Base-by-base conservation (phyloP, 2,329 filamentous ascomycete genomes). In the Purpureocillium takamizusanense region DNA sequence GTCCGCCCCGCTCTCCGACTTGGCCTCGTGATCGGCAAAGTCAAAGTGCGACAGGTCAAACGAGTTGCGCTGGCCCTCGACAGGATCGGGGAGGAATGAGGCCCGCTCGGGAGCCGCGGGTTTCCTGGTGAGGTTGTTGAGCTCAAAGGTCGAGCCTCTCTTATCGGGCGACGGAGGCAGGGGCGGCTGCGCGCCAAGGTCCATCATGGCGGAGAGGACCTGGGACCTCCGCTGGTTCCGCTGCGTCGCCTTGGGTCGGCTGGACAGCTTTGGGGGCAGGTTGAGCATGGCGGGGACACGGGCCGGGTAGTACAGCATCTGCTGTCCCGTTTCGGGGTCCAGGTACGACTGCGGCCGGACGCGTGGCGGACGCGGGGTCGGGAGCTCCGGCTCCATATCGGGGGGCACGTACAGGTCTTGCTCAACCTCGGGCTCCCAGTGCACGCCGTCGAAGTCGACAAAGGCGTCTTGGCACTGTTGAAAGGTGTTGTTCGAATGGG, bases 291-390 rank as follows among this genome's bases (percentile, higher is more conserved):
- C 81, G 3, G 92, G 92, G 3, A 98, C 92, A 1, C 87, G 89
- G 3, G 92, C 92, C 12, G 92, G 92, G 57, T 98, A 98, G 61
- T 83, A 97, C 9, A 95, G 78, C 86, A 97, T 95, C 49, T 81
- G 70, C 47, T 90, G 78, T 4, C 78, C 82, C 2, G 81, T 81
- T 18, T 72, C 67, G 2, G 77, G 76, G 52, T 81, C 70, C 51
- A 76, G 62, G 55, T 79, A 81, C 1, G 78, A 78, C 44, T 74
- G 69, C 10, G 76, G 70, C 14, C 43, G 36, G 12, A 31, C 18
- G n/a, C 54, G 45, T 4, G 47, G 44, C 28, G 49, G 51, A 23
- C 41, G 56, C 23, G 44, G 56, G 33, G 46, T 55, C 44, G 48
- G 46, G n/a, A 49, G 28, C 13, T 45, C 40, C 12, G 44, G 34